These are phyloP conservation scores for Cenchrus purpureus DNA, from an alignment of 176 grass and related monocot species.

Conservation along the genomic window DNA sequence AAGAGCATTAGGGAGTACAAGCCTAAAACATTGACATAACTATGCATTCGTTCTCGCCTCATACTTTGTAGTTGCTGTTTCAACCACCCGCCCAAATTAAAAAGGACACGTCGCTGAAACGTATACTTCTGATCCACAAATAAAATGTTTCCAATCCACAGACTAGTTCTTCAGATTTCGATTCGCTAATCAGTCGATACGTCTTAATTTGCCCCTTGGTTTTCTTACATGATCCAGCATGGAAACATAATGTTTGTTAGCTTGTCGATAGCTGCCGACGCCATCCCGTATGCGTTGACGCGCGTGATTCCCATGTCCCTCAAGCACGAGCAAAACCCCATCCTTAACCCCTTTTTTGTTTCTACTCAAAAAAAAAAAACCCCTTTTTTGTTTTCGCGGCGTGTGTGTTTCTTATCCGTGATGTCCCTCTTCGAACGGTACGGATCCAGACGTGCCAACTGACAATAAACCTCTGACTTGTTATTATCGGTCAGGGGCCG, in stretches of 20 bases:
- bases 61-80: background rate
- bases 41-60: background rate
- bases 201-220: background rate
- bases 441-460: slow-evolving; percentile 28
- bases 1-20: background rate
- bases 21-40: background rate
- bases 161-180: background rate
- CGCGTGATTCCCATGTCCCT: slow-evolving; percentile 22
- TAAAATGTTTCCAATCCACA: background rate
- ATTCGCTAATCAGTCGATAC: background rate
- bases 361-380: no score
- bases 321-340: background rate
- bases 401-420: background rate
- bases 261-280: slow-evolving; percentile 18
- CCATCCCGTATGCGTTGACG: slow-evolving; percentile 25
- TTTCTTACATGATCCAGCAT: background rate
- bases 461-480: background rate
- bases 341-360: background rate
- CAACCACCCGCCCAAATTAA: background rate
- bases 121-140: background rate
- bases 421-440: slow-evolving; percentile 4
- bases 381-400: background rate
- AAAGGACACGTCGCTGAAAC: background rate
- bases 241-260: background rate
- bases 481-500: background rate